phyloP scores from a whole-genome alignment of 78 protist genomes.

The Polysphondylium violaceum region DNA sequence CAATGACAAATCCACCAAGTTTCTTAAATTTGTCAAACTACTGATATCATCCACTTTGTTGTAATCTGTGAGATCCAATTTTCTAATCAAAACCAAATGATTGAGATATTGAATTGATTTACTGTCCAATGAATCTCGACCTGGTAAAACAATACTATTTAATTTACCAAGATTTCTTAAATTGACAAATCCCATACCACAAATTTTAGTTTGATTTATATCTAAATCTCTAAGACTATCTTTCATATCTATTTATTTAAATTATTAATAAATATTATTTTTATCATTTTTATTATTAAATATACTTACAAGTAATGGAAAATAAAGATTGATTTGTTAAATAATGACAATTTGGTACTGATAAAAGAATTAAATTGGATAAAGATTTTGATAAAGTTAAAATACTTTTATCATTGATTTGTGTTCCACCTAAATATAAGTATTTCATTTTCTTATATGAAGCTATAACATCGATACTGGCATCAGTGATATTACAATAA shows the following conservation, averaged over 20 bases:
- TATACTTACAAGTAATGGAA: slow-evolving; percentile 44
- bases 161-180: slow-evolving; percentile 35
- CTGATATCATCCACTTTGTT: slow-evolving; percentile 1
- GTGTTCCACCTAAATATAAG: slow-evolving; percentile 16
- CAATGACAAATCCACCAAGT: slow-evolving; percentile 12
- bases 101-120: slow-evolving; percentile 11
- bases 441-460: neutral
- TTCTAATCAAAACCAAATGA: neutral
- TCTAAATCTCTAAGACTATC: slow-evolving; percentile 21
- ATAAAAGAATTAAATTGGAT: slow-evolving; percentile 12
- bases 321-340: slow-evolving; percentile 45
- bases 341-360: slow-evolving; percentile 26
- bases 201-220: slow-evolving; percentile 32
- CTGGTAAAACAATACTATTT: slow-evolving; percentile 14
- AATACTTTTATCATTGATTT: slow-evolving; percentile 26
- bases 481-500: slow-evolving; percentile 29
- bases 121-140: slow-evolving; percentile 24
- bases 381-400: slow-evolving; percentile 9
- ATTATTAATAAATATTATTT: neutral
- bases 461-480: neutral
- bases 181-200: slow-evolving; percentile 46
- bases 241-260: slow-evolving; percentile 7
- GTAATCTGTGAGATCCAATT: slow-evolving; percentile 46
- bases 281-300: too few relatives aligned
- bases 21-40: neutral